Percentiles rank a stretch among this genome's conserved stretches.
Conservation (phyloP, 176 grass and related monocot genomes). For the Phragmites australis region DNA sequence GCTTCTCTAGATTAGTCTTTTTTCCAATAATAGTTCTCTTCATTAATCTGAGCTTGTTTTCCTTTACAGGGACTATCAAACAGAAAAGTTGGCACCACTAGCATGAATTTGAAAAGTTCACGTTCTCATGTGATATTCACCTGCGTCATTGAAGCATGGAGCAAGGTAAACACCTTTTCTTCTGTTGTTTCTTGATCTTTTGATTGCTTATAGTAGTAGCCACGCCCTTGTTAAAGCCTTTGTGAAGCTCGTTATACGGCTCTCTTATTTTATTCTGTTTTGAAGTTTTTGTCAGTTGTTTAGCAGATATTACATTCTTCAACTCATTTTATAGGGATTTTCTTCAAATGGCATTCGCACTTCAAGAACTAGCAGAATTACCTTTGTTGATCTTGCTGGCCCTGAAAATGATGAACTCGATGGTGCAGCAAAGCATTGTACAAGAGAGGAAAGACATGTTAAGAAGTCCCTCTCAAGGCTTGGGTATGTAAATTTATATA, state of each 20-base stretch:
- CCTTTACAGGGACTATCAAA: constrained; percentile 80
- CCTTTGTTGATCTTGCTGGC: constrained; percentile 88
- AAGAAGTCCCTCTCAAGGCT: constrained; percentile 92
- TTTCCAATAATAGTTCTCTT: background rate
- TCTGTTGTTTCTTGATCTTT: background rate
- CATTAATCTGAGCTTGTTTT: constrained; percentile 8
- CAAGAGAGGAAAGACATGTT: constrained; percentile 75
- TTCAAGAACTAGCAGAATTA: constrained; percentile 90
- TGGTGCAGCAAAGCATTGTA: constrained; percentile 52
- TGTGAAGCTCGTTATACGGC: background rate
- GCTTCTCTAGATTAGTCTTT: background rate
- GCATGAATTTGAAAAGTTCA: constrained; percentile 93
- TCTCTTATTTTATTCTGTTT: background rate
- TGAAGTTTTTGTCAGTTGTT: constrained; percentile 5
- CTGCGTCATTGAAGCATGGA: constrained; percentile 90
- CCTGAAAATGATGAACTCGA: constrained; percentile 64
- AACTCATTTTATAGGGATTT: constrained; percentile 54
- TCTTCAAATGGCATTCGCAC: constrained; percentile 77
- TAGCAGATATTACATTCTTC: constrained; percentile 13
- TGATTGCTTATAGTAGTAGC: background rate
- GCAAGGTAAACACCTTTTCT: constrained; percentile 63
- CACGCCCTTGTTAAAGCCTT: background rate
- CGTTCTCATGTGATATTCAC: constrained; percentile 94
- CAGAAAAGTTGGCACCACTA: constrained; percentile 86
- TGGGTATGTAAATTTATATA: constrained; percentile 61